These are phyloP conservation scores for Aspergillus viridinutans DNA, from an alignment of 2,329 filamentous ascomycete species.

Conservation along the genomic window DNA sequence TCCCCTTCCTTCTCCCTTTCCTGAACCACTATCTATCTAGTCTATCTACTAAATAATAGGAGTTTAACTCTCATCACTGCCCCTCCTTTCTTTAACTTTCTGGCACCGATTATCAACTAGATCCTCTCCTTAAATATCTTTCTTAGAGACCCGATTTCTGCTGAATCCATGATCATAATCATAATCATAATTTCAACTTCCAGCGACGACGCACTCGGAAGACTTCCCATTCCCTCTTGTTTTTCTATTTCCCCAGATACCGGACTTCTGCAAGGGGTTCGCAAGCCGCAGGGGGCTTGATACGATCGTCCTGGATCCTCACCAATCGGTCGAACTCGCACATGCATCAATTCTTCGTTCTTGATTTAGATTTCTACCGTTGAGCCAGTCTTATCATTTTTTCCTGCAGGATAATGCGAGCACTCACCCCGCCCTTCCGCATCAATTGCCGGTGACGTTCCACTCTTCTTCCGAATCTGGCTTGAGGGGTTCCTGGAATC, in stretches of 20 bases:
- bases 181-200: background rate
- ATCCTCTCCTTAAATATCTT: background rate
- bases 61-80: background rate
- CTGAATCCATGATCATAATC: background rate
- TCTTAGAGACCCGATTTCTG: background rate
- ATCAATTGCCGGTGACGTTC: background rate
- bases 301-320: slow-evolving; percentile 6
- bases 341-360: slow-evolving; percentile 5
- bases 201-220: background rate
- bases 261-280: slow-evolving; percentile 17
- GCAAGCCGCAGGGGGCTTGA: slow-evolving; percentile 12
- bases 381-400: background rate
- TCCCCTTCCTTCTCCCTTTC: slow-evolving; percentile 2
- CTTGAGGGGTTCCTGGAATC: background rate
- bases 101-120: background rate
- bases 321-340: background rate
- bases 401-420: background rate
- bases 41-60: background rate
- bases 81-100: slow-evolving; percentile 1
- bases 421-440: background rate
- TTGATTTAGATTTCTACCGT: background rate
- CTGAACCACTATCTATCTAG: background rate
- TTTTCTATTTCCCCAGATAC: slow-evolving; percentile 8
- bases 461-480: background rate
- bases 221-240: slow-evolving; percentile 8